Conservation (phyloP, 2,329 filamentous ascomycete species). For the Arthrobotrys iridis region DNA sequence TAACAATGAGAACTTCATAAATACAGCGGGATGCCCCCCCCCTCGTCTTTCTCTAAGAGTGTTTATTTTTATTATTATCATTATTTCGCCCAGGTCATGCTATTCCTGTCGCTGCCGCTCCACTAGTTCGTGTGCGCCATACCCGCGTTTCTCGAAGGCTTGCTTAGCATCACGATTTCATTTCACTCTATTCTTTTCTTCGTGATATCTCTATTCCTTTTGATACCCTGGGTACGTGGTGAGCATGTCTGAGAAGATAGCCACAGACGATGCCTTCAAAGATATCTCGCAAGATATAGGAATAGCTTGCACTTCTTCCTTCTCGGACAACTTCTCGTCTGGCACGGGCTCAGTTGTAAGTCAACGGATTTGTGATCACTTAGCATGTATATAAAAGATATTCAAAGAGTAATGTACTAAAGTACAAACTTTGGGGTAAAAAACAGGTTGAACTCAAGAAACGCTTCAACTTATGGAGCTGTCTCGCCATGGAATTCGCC, state of each 20-base stretch:
- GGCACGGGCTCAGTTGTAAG: conserved; percentile 53
- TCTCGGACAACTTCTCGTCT: conserved; percentile 52
- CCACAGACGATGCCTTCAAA: conserved; percentile 27
- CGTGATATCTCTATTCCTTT: background rate
- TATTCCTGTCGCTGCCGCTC: conserved; percentile 38
- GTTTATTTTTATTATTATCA: background rate
- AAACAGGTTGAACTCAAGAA: conserved; percentile 53
- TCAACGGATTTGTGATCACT: conserved; percentile 14
- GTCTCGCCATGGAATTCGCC: conserved; percentile 51
- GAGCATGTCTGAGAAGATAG: conserved; percentile 44
- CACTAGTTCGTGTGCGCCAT: conserved; percentile 29
- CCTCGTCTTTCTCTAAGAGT: conserved; percentile 3
- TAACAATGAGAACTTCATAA: conserved; percentile 46
- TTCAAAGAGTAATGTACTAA: conserved; percentile 15
- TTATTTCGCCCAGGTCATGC: conserved; percentile 37
- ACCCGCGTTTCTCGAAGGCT: conserved; percentile 20
- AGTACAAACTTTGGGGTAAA: conserved; percentile 8
- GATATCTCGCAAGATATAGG: conserved; percentile 51
- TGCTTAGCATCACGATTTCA: conserved; percentile 13
- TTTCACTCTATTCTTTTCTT: background rate
- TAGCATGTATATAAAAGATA: conserved; percentile 18
- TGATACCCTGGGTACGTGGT: conserved; percentile 2
- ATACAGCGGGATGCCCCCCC: conserved; percentile 36
- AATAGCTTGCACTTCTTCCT: conserved; percentile 38
- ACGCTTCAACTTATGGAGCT: conserved; percentile 53